phyloP scores from a whole-genome alignment of 352 stramenopile genomes.

The Phytophthora vignae region DNA sequence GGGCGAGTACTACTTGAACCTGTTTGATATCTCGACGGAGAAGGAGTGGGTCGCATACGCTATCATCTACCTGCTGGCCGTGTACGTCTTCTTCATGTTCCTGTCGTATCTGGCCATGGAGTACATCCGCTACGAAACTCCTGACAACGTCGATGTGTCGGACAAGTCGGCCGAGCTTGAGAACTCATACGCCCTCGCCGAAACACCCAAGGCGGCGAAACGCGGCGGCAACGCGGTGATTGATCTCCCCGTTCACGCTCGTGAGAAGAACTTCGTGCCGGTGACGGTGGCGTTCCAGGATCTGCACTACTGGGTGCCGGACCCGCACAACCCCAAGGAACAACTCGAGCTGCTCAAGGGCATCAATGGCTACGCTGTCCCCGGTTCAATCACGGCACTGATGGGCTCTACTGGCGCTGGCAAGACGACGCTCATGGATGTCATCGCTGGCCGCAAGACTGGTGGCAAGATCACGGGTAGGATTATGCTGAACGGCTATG shows the following conservation, averaged over 20 bases:
- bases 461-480: neutral
- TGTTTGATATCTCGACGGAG: conserved; percentile 7
- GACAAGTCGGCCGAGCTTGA: neutral
- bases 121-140: conserved; percentile 4
- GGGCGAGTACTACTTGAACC: conserved; percentile 38
- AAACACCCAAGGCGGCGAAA: neutral
- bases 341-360: conserved; percentile 18
- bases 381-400: neutral
- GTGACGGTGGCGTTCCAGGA: conserved; percentile 26
- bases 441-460: conserved; percentile 5
- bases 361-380: conserved; percentile 9
- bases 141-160: neutral
- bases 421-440: neutral
- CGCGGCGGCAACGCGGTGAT: neutral
- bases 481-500: conserved; percentile 47
- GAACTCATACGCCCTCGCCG: neutral
- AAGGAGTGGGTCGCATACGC: conserved; percentile 16
- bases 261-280: conserved; percentile 14
- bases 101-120: conserved; percentile 2
- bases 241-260: neutral
- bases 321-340: conserved; percentile 16
- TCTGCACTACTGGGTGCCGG: conserved; percentile 13
- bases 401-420: conserved; percentile 1
- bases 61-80: conserved; percentile 17
- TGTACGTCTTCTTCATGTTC: conserved; percentile 18